Conservation (phyloP, 2,329 filamentous ascomycete species). For the Aspergillus thermomutatus region DNA sequence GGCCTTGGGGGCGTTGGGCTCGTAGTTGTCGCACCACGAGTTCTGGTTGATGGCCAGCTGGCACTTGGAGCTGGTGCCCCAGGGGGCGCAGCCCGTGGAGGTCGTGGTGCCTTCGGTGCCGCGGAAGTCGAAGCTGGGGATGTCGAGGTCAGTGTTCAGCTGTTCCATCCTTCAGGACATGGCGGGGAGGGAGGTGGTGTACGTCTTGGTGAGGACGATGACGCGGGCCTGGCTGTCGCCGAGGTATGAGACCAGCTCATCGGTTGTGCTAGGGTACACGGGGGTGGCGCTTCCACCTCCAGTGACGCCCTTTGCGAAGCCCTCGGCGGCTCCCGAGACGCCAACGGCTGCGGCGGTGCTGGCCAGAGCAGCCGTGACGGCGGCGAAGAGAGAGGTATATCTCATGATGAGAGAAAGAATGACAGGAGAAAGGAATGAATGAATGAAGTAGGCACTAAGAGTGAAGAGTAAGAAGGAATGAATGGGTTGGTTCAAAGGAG, state of each 20-base stretch:
- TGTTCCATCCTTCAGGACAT: not conserved
- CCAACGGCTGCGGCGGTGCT: not conserved
- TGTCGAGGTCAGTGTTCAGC: not conserved
- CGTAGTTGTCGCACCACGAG: conserved; percentile 57
- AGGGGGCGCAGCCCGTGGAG: conserved; percentile 55
- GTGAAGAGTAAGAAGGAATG: not conserved
- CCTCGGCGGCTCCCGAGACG: conserved; percentile 35
- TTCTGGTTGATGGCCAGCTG: conserved; percentile 59
- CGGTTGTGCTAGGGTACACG: conserved; percentile 52
- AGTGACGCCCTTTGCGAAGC: conserved; percentile 53
- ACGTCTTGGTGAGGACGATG: conserved; percentile 44
- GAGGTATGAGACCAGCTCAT: conserved; percentile 58
- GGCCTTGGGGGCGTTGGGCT: conserved; percentile 48
- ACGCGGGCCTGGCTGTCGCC: conserved; percentile 51
- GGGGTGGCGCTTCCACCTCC: conserved; percentile 55
- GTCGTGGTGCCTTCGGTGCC: conserved; percentile 35
- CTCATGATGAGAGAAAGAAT: not conserved
- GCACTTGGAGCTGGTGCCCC: conserved; percentile 50
- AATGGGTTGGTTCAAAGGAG: not conserved
- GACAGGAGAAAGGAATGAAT: not conserved
- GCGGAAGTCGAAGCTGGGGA: not conserved
- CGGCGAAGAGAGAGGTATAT: conserved; percentile 2
- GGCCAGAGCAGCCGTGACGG: not conserved
- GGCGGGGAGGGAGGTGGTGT: not conserved
- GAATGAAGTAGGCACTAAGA: not conserved